Conservation (phyloP, 768 basidiomycete species). For the Hericium alpestre region DNA sequence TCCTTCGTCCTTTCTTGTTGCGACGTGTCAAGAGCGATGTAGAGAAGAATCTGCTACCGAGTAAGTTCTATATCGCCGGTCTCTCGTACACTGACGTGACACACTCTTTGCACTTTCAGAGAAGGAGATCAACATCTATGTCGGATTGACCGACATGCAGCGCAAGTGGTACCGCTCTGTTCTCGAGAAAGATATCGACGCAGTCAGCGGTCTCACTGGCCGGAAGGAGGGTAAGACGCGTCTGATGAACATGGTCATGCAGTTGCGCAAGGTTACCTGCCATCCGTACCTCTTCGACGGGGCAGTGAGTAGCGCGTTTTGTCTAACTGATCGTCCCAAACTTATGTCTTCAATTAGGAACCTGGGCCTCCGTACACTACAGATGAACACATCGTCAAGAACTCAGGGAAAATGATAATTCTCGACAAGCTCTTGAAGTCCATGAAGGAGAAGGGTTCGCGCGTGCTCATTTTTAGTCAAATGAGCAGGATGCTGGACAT, state of each 20-base stretch:
- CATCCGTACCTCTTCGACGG: conserved; percentile 91
- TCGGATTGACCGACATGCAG: conserved; percentile 95
- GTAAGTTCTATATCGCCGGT: conserved; percentile 28
- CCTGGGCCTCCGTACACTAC: conserved; percentile 98
- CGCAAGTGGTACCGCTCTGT: conserved; percentile 95
- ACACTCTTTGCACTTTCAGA: conserved; percentile 32
- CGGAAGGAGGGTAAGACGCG: conserved; percentile 99
- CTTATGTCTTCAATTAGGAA: conserved; percentile 40
- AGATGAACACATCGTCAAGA: conserved; percentile 90
- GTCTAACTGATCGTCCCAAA: background rate
- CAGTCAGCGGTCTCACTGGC: conserved; percentile 89
- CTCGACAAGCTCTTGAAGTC: conserved; percentile 82
- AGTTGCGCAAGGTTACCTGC: conserved; percentile 83
- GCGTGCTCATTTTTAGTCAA: conserved; percentile 95
- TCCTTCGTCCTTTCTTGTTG: conserved; percentile 87
- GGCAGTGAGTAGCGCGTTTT: conserved; percentile 39
- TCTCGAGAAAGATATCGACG: conserved; percentile 96
- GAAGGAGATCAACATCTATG: conserved; percentile 98
- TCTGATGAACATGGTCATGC: conserved; percentile 99
- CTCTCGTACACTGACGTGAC: background rate
- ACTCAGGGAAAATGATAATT: conserved; percentile 95
- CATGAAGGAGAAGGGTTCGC: conserved; percentile 89
- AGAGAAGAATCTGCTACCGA: conserved; percentile 90
- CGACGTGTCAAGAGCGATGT: conserved; percentile 93
- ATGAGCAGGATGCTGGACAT: conserved; percentile 99